Percentiles rank a stretch among this genome's conserved stretches.
phyloP scores from a whole-genome alignment of 352 stramenopile genomes.

The Achlya hypogyna region DNA sequence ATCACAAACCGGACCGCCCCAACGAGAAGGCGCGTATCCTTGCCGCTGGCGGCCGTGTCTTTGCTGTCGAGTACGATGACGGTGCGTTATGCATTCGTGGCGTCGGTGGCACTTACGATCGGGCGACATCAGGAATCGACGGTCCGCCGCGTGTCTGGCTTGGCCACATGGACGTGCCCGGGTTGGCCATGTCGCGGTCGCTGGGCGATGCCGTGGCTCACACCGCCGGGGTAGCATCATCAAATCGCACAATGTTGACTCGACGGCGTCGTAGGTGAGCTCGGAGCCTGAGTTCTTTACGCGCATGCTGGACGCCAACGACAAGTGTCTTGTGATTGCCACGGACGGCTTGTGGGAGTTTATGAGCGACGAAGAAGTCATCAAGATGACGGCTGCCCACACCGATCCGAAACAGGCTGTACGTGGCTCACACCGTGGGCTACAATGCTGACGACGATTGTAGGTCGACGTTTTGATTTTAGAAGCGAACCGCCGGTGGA shows the following conservation, averaged over 20 bases:
- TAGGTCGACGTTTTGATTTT: slow-evolving; percentile 90
- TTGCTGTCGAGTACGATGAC: slow-evolving; percentile 98
- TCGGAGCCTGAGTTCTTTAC: slow-evolving; percentile 94
- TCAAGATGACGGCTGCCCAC: slow-evolving; percentile 69
- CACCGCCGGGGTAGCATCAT: slow-evolving; percentile 60
- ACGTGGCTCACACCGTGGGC: slow-evolving; percentile 36
- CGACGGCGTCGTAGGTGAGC: slow-evolving; percentile 54
- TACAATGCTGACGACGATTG: slow-evolving; percentile 36
- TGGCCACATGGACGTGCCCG: slow-evolving; percentile 96
- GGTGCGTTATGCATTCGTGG: slow-evolving; percentile 29
- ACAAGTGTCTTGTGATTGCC: slow-evolving; percentile 94
- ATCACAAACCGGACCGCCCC: slow-evolving; percentile 96
- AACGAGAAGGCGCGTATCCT: slow-evolving; percentile 94
- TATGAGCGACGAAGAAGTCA: slow-evolving; percentile 93
- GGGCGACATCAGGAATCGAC: slow-evolving; percentile 63
- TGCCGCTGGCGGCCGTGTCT: slow-evolving; percentile 92
- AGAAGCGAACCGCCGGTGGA: slow-evolving; percentile 95
- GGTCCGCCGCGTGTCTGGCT: slow-evolving; percentile 97
- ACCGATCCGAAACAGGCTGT: slow-evolving; percentile 73
- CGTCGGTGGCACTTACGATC: background rate
- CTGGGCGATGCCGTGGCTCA: slow-evolving; percentile 96
- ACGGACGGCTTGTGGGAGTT: slow-evolving; percentile 99
- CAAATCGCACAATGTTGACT: background rate
- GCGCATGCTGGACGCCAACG: slow-evolving; percentile 62
- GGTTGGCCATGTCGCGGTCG: slow-evolving; percentile 95